Percentiles rank a stretch among this genome's conserved stretches.
phyloP scores from a whole-genome alignment of 768 basidiomycete genomes.

The Peribolospora kevripleyi region DNA sequence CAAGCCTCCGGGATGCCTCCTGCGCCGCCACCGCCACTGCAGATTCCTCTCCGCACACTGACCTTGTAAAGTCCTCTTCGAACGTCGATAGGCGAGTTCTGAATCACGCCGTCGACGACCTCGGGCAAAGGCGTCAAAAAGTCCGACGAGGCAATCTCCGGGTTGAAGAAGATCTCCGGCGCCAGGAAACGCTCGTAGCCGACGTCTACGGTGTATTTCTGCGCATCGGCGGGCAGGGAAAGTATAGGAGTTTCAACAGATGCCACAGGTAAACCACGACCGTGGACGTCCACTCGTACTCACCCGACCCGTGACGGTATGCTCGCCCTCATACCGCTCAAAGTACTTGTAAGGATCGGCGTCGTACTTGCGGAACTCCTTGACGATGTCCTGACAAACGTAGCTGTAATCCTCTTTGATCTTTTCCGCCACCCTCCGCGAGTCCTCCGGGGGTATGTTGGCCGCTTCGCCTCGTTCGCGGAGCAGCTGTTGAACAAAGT shows the following conservation, averaged over 20 bases:
- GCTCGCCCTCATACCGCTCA: constrained; percentile 75
- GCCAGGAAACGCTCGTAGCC: constrained; percentile 98
- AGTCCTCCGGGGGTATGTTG: constrained; percentile 83
- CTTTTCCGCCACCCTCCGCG: constrained; percentile 64
- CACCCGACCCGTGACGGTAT: constrained; percentile 76
- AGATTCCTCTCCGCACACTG: neutral
- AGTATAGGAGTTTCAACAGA: neutral
- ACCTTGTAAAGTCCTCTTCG: constrained; percentile 90
- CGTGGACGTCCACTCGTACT: constrained; percentile 12
- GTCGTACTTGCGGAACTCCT: constrained; percentile 96
- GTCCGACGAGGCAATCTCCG: constrained; percentile 91
- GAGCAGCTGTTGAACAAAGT: constrained; percentile 85
- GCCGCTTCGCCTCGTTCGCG: constrained; percentile 82
- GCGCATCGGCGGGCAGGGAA: neutral
- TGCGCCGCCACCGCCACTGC: neutral
- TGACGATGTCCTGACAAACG: constrained; percentile 94
- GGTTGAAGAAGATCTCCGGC: constrained; percentile 98
- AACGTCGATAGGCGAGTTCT: constrained; percentile 87
- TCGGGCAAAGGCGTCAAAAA: constrained; percentile 89
- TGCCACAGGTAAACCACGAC: neutral
- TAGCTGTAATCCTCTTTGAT: constrained; percentile 98
- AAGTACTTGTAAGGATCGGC: constrained; percentile 86
- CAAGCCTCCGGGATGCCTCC: neutral
- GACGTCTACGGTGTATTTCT: constrained; percentile 87
- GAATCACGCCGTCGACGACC: constrained; percentile 88